Evolutionary conservation across 2,329 filamentous ascomycete species (phyloP), one percentile per base, ranked within the genome.

Genomic region (Fusarium sp.): DNA sequence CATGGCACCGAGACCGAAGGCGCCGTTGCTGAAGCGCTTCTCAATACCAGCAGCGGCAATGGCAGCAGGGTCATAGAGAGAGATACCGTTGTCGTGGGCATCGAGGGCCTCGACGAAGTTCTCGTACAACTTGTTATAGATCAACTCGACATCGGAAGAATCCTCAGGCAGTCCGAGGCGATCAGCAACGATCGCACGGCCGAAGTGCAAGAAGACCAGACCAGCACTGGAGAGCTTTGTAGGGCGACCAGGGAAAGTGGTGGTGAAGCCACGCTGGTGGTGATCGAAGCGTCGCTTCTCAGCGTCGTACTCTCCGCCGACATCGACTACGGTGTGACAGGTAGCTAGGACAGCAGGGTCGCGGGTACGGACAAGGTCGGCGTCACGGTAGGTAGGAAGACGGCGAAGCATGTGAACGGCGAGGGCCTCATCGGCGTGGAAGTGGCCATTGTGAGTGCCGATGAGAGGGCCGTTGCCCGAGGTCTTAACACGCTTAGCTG

Each of bases 391-490:
- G 62, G 90, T 83, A 23, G 96, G 95, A 19, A 98, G 91, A 60
- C 92, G 88, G 71, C 94, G 93, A 74, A 99, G 92, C 86, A 99
- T 93, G 85, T 97, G 94, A 70, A 99, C 94, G 62, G 96, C 96
- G 44, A 99, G 89, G 65, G 96, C 95, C 84, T 99, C 96, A 81
- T 99, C 96, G 79, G 96, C 96, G 84, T 99, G 96, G 87, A 99
- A 99, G 85, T 98, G 94, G 74, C 96, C 96, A 83, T 91, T 98
- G 88, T 99, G 96, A 30, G 96, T 99, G 77, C 94, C 96, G 79
- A 98, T 97, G 74, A 89, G 82, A 70, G 91, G 72, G 45, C 75
- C 75, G 31, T 88, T 85, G 74, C 75, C 74, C 30, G 88, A 85
- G 74, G 91, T 93, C 87, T 97, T 97, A 79, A 97, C 83, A 80